These are phyloP conservation scores for Tilletia horrida DNA, from an alignment of 1,284 basidiomycete genomes.

Conservation along the genomic window DNA sequence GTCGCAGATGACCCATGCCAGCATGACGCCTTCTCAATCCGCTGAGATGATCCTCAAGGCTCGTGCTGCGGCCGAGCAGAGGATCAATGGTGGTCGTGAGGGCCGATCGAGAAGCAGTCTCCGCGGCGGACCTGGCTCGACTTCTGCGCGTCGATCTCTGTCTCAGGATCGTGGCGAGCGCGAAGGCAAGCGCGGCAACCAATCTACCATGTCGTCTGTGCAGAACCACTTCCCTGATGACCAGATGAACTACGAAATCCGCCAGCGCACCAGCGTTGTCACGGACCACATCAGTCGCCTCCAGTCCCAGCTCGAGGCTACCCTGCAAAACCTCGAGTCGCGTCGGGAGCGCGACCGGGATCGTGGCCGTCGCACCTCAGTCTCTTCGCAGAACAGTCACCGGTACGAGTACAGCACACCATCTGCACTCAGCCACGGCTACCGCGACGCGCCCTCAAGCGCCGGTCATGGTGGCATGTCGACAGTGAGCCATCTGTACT, in stretches of 20 bases:
- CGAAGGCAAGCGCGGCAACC: neutral
- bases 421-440: constrained; percentile 28
- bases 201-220: constrained; percentile 11
- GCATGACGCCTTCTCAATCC: constrained; percentile 27
- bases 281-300: constrained; percentile 48
- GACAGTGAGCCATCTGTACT: constrained; percentile 3
- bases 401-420: constrained; percentile 24
- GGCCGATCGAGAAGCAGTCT: constrained; percentile 8
- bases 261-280: constrained; percentile 42
- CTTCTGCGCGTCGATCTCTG: neutral
- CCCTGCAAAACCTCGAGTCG: constrained; percentile 44
- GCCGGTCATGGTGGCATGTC: constrained; percentile 29
- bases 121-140: neutral
- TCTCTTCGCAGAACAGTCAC: constrained; percentile 25
- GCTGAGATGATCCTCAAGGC: constrained; percentile 40
- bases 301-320: constrained; percentile 48
- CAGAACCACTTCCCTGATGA: constrained; percentile 49
- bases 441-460: constrained; percentile 30
- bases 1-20: constrained; percentile 20
- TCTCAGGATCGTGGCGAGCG: constrained; percentile 15
- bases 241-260: constrained; percentile 50
- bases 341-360: constrained; percentile 25
- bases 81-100: constrained; percentile 10
- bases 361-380: constrained; percentile 28
- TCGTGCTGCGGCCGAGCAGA: constrained; percentile 44